Base-by-base conservation (phyloP, 2,329 filamentous ascomycete species). In the Paecilomyces sp. region DNA sequence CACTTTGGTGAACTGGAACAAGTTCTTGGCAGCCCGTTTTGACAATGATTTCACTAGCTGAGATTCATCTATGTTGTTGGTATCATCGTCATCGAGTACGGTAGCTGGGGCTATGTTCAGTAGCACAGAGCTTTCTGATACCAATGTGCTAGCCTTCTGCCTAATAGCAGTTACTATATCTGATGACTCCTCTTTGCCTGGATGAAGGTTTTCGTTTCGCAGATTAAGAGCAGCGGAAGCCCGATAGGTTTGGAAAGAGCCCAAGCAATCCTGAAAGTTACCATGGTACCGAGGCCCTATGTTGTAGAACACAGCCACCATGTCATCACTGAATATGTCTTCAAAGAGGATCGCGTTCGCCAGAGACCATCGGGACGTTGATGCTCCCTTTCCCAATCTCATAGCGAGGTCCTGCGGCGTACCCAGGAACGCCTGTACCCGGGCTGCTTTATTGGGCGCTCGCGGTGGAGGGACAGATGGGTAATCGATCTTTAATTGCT, bases 231-330 rank as follows among this genome's bases (percentile, higher is more conserved):
- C 88, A 7, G 94, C 93, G 1, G 94, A 97, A 6, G 94, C 93
- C 67, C 90, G 87, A 71, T 99, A 99, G 0, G 95, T 99, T 70
- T 97, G 92, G 69, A 99, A 96, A 1, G 92, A 93, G 4, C 95
- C 94, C 13, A 99, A 82, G 66, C 91, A 94, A 70, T 99, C 94
- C 75, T 99, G 94, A 67, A 96, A 96, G 71, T 99, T 99, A 15
- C 94, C 94, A 69, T 91, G 88, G 67, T 99, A 99, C 55, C 91
- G 86, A 25, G 92, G 89, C 0, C 94, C 93, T 18, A 99, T 86
- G 56, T 92, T 90, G 71, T 89, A 91, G 68, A 96, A 91, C 0
- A 99, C 94, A 12, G 93, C 88, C 58, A 99, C 82, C 61, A 96
- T 84, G 73, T 99, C 94, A 70, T 97, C 93, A 61, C 91, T 96